phyloP scores from a whole-genome alignment of 1,139 yeast genomes.

The Pichia sp. region DNA sequence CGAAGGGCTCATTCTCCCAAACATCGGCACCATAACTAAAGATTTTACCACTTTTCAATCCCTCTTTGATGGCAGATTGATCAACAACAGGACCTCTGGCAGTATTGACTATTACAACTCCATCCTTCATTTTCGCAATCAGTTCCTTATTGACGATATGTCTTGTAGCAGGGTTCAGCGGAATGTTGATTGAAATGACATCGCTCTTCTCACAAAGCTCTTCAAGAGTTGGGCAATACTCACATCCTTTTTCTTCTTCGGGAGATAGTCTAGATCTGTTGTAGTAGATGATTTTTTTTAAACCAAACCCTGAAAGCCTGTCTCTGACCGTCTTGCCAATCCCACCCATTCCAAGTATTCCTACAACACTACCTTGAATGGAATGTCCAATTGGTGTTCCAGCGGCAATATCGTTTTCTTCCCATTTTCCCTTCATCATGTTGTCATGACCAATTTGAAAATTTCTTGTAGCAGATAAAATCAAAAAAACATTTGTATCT shows the following conservation, averaged over 20 bases:
- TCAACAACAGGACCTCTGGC: constrained; percentile 57
- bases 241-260: constrained; percentile 47
- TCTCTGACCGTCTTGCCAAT: constrained; percentile 70
- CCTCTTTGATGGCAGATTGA: constrained; percentile 47
- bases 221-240: constrained; percentile 47
- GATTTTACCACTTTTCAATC: constrained; percentile 61
- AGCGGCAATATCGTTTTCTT: constrained; percentile 32
- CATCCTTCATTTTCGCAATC: constrained; percentile 56
- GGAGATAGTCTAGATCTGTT: constrained; percentile 50
- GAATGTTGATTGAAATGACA: constrained; percentile 55
- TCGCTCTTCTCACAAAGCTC: constrained; percentile 51
- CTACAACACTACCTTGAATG: constrained; percentile 57
- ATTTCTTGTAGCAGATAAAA: constrained; percentile 62
- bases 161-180: constrained; percentile 42
- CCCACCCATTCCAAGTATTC: constrained; percentile 77
- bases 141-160: constrained; percentile 49
- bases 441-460: constrained; percentile 42
- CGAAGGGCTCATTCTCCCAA: constrained; percentile 73
- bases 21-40: constrained; percentile 80
- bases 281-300: constrained; percentile 53
- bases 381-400: constrained; percentile 46
- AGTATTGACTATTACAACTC: constrained; percentile 57
- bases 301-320: constrained; percentile 57
- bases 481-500: constrained; percentile 61
- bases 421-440: constrained; percentile 55